A percentile compares a stretch with the other conserved stretches of the same genome.
Evolutionary conservation across 75 land plant species (phyloP).

Genomic region (Cryptomeria japonica): DNA sequence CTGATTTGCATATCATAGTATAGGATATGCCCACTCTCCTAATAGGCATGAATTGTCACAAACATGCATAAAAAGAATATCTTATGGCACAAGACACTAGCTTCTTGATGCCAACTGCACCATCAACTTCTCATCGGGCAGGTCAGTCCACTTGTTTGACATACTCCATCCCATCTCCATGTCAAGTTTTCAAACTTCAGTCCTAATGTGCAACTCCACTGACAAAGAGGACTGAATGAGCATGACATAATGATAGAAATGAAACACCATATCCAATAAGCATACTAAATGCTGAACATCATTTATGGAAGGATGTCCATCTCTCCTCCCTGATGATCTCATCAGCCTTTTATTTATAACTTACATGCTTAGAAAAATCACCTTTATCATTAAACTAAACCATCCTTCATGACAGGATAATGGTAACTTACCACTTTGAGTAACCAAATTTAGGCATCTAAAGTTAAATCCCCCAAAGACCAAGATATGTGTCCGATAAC

Average conservation of each 20-base stretch:
- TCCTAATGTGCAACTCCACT: not conserved
- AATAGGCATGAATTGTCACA: not conserved
- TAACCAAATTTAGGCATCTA: not conserved
- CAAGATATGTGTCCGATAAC: not conserved
- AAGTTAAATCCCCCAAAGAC: not conserved
- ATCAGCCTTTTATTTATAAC: not conserved
- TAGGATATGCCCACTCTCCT: not conserved
- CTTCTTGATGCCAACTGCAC: not conserved
- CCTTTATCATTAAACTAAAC: not conserved
- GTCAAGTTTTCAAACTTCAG: not conserved
- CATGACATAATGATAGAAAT: not conserved
- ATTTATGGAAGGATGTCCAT: not conserved
- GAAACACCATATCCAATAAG: not conserved
- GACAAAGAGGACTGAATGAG: not conserved
- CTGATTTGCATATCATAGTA: not conserved
- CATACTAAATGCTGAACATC: not conserved
- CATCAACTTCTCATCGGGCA: not conserved
- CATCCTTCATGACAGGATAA: not conserved
- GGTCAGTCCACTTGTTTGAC: not conserved
- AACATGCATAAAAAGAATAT: too few species aligned
- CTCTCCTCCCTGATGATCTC: not conserved
- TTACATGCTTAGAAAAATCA: not conserved
- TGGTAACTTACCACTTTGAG: not conserved
- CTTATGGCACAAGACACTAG: not conserved
- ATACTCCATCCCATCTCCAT: not conserved